phyloP scores from a whole-genome alignment of 129 eudicot genomes.

The Flaveria bidentis region DNA sequence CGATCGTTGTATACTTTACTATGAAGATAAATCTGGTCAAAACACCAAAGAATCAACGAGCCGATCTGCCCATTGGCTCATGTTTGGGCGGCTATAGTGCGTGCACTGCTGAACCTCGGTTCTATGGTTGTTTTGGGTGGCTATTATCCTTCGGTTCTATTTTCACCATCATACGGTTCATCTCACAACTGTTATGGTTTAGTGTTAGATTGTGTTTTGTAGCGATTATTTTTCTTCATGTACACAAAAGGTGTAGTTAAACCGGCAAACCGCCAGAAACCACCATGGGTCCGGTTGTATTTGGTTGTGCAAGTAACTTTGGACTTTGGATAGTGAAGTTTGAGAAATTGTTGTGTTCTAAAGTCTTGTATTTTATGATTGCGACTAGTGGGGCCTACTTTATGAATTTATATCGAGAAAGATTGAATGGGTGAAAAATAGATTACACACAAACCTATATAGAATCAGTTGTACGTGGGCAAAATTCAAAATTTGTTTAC shows the following conservation, averaged over 20 bases:
- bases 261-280: slow-evolving; percentile 20
- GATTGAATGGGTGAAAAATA: background rate
- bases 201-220: slow-evolving; percentile 30
- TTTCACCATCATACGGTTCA: background rate
- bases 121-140: background rate
- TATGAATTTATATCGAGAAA: background rate
- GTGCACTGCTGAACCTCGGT: background rate
- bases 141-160: slow-evolving; percentile 6
- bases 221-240: slow-evolving; percentile 20
- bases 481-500: too few species aligned
- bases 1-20: background rate
- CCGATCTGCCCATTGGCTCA: slow-evolving; percentile 1
- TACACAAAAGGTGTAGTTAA: slow-evolving; percentile 27
- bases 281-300: background rate
- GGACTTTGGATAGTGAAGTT: background rate
- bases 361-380: background rate
- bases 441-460: too few species aligned
- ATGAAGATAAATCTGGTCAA: background rate
- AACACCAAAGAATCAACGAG: background rate
- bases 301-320: slow-evolving; percentile 20
- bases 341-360: slow-evolving; percentile 1
- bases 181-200: slow-evolving; percentile 20
- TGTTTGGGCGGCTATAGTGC: slow-evolving; percentile 6
- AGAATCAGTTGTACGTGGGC: too few species aligned
- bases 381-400: background rate